Percentiles rank a stretch among this genome's conserved stretches.
Conservation (phyloP, 2,329 filamentous ascomycete genomes). For the Verticillium alfalfae region DNA sequence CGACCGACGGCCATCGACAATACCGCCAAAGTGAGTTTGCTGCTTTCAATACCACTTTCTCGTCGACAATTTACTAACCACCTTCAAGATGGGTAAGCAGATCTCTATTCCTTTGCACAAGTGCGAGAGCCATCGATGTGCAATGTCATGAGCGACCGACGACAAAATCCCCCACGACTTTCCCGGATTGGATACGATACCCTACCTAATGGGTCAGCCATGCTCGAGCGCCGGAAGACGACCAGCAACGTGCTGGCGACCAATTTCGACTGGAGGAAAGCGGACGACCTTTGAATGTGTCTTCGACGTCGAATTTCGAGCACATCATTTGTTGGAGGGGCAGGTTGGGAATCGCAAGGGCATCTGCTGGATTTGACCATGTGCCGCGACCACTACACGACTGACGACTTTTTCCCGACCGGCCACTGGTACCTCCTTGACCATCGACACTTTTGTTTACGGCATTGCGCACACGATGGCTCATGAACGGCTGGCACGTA, state of each 20-base stretch:
- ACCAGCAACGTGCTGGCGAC: neutral
- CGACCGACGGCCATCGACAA: conserved; percentile 12
- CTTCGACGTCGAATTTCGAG: neutral
- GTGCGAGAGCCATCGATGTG: neutral
- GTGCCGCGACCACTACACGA: neutral
- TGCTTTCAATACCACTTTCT: neutral
- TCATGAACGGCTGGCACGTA: conserved; percentile 20
- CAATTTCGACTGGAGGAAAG: neutral
- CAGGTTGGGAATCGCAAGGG: neutral
- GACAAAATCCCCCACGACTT: neutral
- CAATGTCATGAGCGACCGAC: neutral
- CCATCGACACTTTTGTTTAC: neutral
- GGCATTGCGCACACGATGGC: neutral
- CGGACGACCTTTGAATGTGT: neutral
- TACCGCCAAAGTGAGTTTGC: conserved; percentile 12
- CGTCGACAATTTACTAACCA: conserved; percentile 28
- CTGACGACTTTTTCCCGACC: neutral
- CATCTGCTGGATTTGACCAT: neutral
- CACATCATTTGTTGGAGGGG: neutral
- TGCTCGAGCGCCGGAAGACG: neutral
- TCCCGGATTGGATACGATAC: conserved; percentile 1
- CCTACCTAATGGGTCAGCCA: neutral
- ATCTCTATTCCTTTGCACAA: conserved; percentile 11
- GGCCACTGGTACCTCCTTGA: neutral
- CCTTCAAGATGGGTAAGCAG: conserved; percentile 56